Evolutionary conservation across 2,329 filamentous ascomycete genomes (phyloP), one percentile per base, ranked within the genome.

Genomic region (Neofusicoccum cordaticola): DNA sequence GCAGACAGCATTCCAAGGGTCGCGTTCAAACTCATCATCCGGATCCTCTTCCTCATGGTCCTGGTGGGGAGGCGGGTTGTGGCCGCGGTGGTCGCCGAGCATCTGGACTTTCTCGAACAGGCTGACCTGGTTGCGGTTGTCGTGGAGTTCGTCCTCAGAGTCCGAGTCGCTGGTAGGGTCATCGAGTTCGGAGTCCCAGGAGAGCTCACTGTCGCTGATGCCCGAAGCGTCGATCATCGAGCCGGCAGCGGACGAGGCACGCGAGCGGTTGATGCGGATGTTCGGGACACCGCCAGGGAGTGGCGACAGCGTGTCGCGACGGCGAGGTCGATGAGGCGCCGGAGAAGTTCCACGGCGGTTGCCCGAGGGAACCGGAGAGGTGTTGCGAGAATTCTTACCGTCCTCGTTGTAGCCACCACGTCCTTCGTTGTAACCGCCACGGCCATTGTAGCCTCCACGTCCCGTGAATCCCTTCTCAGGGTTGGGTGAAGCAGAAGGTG

Each of bases 1-100:
- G 66, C 84, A 86, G 0, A 87, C 80, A 0, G 86, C 86, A 69
- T 87, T 86, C 86, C 86, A 88, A 0, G 84, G 84, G 66, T 84
- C 81, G 17, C 78, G 75, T 47, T 76, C 78, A 61, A 82, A 81
- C 41, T 82, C 77, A 34, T 79, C 78, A 50, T 79, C 75, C 1
- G 78, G 77, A 2, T 70, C 70, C n/a, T 68, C 66, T 6, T 56
- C 66, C 4, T 56, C 72, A 6, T 74, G 64, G 34, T n/a, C 53
- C 15, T 64, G 45, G 34, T 52, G 12, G 45, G 44, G 35, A 9
- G 45, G 12, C 1, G 2, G 27, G 13, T 42, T 17, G 19, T n/a
- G 34, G 11, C 19, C 27, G 6, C 39, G 41, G 50, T 63, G 27
- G 31, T 45, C 50, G 13, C 42, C 37, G 4, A 45, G 22, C 39